Base-by-base conservation (phyloP, 2,329 filamentous ascomycete genomes). In the Rutstroemia sp. region DNA sequence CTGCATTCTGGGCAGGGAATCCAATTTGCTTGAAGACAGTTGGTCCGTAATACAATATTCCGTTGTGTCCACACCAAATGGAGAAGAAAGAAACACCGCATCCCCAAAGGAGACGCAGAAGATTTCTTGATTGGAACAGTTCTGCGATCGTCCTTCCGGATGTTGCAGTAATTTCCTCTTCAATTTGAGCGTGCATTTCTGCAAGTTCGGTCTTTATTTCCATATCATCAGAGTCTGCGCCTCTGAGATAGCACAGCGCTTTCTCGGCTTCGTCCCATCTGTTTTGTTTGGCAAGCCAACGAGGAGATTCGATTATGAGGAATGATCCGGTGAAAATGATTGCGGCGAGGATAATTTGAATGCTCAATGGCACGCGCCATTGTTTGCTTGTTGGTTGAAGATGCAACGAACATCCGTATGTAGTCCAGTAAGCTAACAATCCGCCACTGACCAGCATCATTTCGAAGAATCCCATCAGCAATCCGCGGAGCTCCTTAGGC, bases 271-370 rank as follows among this genome's bases (percentile, higher is more conserved):
- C 85, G 23, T 86, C 81, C 63, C 81, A 82, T 10, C 82, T 78
- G 54, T 83, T 80, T 27, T 83, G 77, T 61, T 78, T 78, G 16
- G 82, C 82, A 16, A 86, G 73, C 83, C 82, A 86, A 65, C 83
- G 74, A 3, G 82, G 82, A 1, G 80, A 83, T 55, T 83, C 78
- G 14, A 47, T 30, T 10, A 53, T 39, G 10, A 27, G 78, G 65
- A 8, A 74, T 74, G 57, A 73, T 67, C 59, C 75, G 64, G 10
- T 73, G 66, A 88, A 80, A 67, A 90, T 88, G 59, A 91, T 71
- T 5, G 78, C 80, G 2, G 74, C 76, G 0, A 75, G 75, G 1
- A 79, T 69, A 5, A 80, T 70, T 23, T 67, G 64, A 10, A 67
- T 21, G 4, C 71, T 72, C 3, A 2, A 83, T 82, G 2, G 82